Evolutionary conservation across 768 basidiomycete genomes (phyloP), one percentile per base, ranked within the genome.

Genomic region (Pleurotus platypus): DNA sequence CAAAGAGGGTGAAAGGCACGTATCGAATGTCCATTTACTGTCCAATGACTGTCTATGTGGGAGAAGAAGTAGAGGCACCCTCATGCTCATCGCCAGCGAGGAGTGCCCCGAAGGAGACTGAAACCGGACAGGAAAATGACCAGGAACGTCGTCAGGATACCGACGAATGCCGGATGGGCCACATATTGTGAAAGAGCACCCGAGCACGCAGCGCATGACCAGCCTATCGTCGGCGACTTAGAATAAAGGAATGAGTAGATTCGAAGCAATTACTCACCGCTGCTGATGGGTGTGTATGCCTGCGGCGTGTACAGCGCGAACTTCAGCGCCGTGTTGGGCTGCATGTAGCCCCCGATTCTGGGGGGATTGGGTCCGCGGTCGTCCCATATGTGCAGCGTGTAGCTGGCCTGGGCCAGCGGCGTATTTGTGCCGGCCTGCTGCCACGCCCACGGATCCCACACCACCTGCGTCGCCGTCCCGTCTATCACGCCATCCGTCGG

Each of bases 261-360:
- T 60, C 38, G 15, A 42, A 11, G 53, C 47, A n/a, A 27, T 5
- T 30, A 66, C 76, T 62, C 47, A 78, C 78, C 78, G 74, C 82
- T 78, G 11, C 78, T 68, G 6, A 92, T 66, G 4, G 84, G 78
- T 0, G 87, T 90, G 67, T 93, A 92, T 12, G 78, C 18, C 63
- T 82, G 81, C 0, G 93, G 92, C 0, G 85, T 84, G 65, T 95
- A 97, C 64, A 97, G 71, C 43, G 92, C 92, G 75, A 97, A 96
- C 64, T 82, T 75, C 47, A 92, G 73, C 0, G 78, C 83, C 42
- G 79, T 79, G 65, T 91, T 90, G 45, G 88, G 84, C 62, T 76
- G 74, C 61, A 97, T 74, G 63, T 79, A 78, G 2, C 94, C 94
- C 0, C 83, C 80, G 22, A 72, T 67, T 42, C 83, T 76, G 13